Evolutionary conservation across 23 red algal genomes (phyloP), one percentile per base, ranked within the genome.

Genomic region (Gracilaria caudata): DNA sequence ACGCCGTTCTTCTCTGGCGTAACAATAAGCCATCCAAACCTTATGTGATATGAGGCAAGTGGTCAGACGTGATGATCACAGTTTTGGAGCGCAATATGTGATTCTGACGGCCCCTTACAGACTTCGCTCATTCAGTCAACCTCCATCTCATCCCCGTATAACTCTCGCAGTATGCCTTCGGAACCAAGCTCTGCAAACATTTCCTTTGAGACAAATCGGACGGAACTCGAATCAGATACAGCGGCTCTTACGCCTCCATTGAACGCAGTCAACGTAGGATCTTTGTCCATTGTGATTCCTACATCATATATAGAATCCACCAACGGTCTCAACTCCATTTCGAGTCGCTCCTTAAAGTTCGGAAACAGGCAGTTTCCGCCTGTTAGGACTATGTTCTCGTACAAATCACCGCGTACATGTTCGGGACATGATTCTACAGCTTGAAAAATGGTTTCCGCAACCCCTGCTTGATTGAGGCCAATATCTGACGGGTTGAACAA

Each of bases 401-500:
- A 92, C 73, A 97, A 60, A 23, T 86, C 64, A 6, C 84, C 60
- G 9, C 71, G 74, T 16, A 80, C 36, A 8, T 78, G 4, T n/a
- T 73, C 46, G 0, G 89, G 89, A 19, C 81, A 83, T 16, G 83
- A 71, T 44, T 89, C 84, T 19, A 97, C 70, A 3, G 88, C 85
- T 51, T 92, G 81, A 13, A 85, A 63, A 19, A 94, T 86, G 46
- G 89, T 47, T 63, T 93, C 90, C 7, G 86, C 86, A 5, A 98
- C 24, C 10, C 95, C 95, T 19, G 41, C 84, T 56, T 94, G 90
- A 23, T 73, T 23, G 47, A 90, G 76, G 5, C 86, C 85, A 9
- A 98, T 60, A 47, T 90, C 90, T 7, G 56, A 78, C 56, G 86
- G 95, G 58, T 59, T 61, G 54, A 93, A 93, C 19, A 98, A 76